Base-by-base conservation (phyloP, 345 rosid genomes). In the Bruguiera gymnorhiza region DNA sequence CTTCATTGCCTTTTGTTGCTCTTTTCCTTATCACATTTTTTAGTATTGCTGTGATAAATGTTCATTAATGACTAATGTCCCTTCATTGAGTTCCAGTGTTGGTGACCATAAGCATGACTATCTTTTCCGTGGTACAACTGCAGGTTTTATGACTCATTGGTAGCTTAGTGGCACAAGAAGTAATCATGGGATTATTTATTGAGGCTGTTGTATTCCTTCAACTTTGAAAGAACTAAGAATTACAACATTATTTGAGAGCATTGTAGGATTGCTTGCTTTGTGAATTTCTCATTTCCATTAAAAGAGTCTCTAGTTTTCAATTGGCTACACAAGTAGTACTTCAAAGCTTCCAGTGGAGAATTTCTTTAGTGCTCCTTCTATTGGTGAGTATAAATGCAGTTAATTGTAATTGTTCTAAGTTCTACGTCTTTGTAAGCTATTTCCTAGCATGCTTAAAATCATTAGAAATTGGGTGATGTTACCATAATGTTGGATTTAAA, bases 301-400 rank as follows among this genome's bases (percentile, higher is more conserved):
- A 54, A 81, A 81, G 78, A 75, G 56, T 71, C 71, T 82, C 16
- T 76, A 60, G 70, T 53, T 85, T 75, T 79, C 74, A 75, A 70
- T 75, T 81, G 83, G 78, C 81, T 82, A 68, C 79, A 70, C 73
- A 56, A 74, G 65, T 81, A 87, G 86, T 73, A 73, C 65, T 69
- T 73, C 87, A 73, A 82, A 82, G 84, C 70, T 76, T 82, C 76
- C 86, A 57, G 67, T 76, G 78, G 77, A 75, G 75, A 70, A 65
- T 62, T 67, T 73, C 65, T 79, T 53, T 70, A 77, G 78, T 76
- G 68, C 69, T 78, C 32, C 68, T 72, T 70, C 65, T 70, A 10
- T 70, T 63, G 88, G 91, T 85, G 82, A 83, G 94, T 79, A 67
- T 71, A 26, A 77, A 62, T 73, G 73, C 67, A 43, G 70, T 72